Base-by-base conservation (phyloP, 1,284 basidiomycete species). In the Phylloboletellus chloephorus region DNA sequence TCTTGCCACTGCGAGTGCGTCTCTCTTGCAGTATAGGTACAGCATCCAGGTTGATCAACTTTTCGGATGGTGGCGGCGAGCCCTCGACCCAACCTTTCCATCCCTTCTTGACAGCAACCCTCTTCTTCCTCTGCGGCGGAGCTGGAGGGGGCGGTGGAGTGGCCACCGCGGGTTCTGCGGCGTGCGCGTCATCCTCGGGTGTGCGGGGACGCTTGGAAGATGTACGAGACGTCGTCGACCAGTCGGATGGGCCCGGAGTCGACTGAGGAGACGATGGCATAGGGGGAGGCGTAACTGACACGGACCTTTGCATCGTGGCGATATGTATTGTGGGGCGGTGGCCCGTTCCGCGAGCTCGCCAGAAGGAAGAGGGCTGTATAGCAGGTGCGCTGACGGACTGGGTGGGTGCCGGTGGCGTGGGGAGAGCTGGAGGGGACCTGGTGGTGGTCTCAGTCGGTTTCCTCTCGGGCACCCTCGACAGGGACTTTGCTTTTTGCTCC, bases 1-100 rank as follows among this genome's bases (percentile, higher is more conserved):
- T 83, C 67, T 85, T 88, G 41, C 84, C 84, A 52, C 84, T 88
- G 45, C 84, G 68, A 12, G 81, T 82, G 52, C 80, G 73, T 46
- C 85, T 66, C 64, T 86, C 83, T 46, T 72, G 64, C 13, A 78
- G 66, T 19, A 76, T 60, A 15, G 72, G 67, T 37, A 82, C 78
- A 43, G 72, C 68, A 56, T 88, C 78, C 52, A 86, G 73, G 52
- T 88, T 88, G 64, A 86, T 89, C 43, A 86, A 65, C 58, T 82
- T 88, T 53, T 79, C 79, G 16, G 80, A 86, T 7, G 87, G 85
- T 34, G 76, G 81, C 7, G 85, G 82, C 9, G 82, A 85, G 48
- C 82, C 82, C 66, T 86, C 85, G 13, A 87, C 81, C 85, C 85
- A 88, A 37, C 84, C 84, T 65, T 86, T 89, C 78, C 88, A 92